Base-by-base conservation (phyloP, 495 filamentous ascomycete genomes). In the Baudoinia panamericana region DNA sequence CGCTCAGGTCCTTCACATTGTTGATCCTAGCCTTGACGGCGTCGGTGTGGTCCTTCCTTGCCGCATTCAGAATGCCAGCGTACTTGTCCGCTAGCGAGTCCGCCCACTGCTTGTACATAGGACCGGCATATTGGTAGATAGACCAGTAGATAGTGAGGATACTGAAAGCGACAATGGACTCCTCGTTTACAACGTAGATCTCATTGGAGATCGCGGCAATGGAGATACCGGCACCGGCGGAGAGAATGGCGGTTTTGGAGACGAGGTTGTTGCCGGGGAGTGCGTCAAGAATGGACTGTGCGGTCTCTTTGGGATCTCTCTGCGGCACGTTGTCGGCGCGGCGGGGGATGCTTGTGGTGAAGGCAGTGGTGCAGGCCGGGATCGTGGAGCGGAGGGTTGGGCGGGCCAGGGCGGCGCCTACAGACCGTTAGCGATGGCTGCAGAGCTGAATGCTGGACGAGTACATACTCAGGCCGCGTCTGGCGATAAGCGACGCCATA, bases 121-220 rank as follows among this genome's bases (percentile, higher is more conserved):
- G 90, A 33, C 88, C 90, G 55, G 78, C 86, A 62, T 82, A 96
- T 65, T 92, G 85, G 61, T 74, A 84, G 52, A 93, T 71, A 37
- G 76, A 84, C 54, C 66, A 80, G 76, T 92, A 95, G 46, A 95
- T 79, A 56, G 76, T 84, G 55, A 96, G 68, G 44, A 95, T 67
- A 60, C 76, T 84, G 67, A 99, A 70, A 39, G 82, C 80, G 53
- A 92, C 81, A 55, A 99, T 77, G 43, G 86, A 73, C 70, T 99
- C 92, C 70, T 96, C 88, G 68, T 96, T 99, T 63, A 99, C 70
- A 61, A 99, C 84, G 64, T 95, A 99, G 69, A 96, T 80, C 71
- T 99, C 92, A 67, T 93, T 99, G 78, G 81, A 88, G 68, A 99
- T 86, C 56, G 90, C 92, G 57, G 86, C 90, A 55, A 93, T 48